phyloP scores from a whole-genome alignment of 2,329 filamentous ascomycete genomes.

The Penicillium italicum region DNA sequence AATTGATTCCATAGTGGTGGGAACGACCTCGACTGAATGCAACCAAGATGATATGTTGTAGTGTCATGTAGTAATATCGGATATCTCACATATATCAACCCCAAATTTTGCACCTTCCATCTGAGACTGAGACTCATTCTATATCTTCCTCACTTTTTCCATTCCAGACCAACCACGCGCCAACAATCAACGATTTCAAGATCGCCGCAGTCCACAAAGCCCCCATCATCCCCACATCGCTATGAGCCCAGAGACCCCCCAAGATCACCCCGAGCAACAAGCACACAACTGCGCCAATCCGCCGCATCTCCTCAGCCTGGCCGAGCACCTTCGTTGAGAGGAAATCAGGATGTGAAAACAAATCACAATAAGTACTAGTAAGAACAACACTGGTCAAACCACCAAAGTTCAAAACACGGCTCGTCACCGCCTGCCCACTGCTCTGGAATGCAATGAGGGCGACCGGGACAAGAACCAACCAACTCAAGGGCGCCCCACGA shows the following conservation, averaged over 20 bases:
- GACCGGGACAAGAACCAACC: conserved; percentile 63
- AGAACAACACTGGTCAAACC: conserved; percentile 74
- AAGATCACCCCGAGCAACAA: conserved; percentile 53
- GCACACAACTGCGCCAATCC: conserved; percentile 49
- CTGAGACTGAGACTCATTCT: background rate
- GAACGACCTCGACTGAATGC: background rate
- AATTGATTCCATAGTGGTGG: background rate
- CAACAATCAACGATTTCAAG: conserved; percentile 55
- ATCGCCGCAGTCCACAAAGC: conserved; percentile 59
- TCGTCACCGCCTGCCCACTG: conserved; percentile 73
- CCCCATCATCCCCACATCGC: conserved; percentile 49
- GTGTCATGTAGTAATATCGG: background rate
- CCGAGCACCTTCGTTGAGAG: conserved; percentile 36
- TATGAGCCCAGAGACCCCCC: conserved; percentile 55
- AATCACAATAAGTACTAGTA: conserved; percentile 76
- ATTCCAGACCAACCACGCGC: conserved; percentile 62
- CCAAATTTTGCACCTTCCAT: no score
- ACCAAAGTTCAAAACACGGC: conserved; percentile 64
- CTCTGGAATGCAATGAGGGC: conserved; percentile 71
- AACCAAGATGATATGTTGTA: background rate
- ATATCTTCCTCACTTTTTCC: conserved; percentile 31
- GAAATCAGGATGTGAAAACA: conserved; percentile 65
- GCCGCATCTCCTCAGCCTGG: conserved; percentile 54
- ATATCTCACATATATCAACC: background rate
- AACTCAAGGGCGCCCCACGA: conserved; percentile 46